Base-by-base conservation (phyloP, 371 early-diverging fungal genomes). In the Thermomucor indicae-seudaticae region DNA sequence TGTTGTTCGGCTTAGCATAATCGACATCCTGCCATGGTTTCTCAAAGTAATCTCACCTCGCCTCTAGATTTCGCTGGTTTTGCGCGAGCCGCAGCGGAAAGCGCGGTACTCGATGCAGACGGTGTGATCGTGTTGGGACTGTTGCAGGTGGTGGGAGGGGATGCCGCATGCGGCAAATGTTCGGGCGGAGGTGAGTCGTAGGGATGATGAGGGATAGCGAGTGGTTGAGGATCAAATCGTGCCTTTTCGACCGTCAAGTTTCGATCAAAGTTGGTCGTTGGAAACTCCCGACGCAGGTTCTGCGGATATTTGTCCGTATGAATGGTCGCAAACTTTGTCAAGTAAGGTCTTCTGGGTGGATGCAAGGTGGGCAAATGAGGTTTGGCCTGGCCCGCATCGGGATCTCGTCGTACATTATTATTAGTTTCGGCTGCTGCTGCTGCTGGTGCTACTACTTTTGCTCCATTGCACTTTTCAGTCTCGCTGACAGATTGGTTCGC, bases 231-330 rank as follows among this genome's bases (percentile, higher is more conserved):
- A 10, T 65, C 65, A 50, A 65, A 65, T 14, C 47, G 55, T 19
- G 73, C 70, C 35, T 66, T 72, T 47, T 72, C 73, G 1, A 72
- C 63, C 5, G 64, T 66, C 32, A 72, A 25, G 12, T 61, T 72
- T 31, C 60, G 55, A 56, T 62, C 66, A 59, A 64, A 64, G 42
- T 64, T 53, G 8, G 46, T 43, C 41, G 54, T 24, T 39, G 61
- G 61, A n/a, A 58, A 49, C 25, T 66, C 66, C n/a, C 53, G 49
- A 19, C 54, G 55, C 20, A 59, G 43, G 24, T 51, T 44, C 43
- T 59, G 51, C 16, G 59, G 51, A 41, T 62, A 62, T 46, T 62
- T 62, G 43, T 65, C 65, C 3, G 53, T 50, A 39, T 58, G 64
- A 11, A 64, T 64, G 16, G 64, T 64, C 25, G 56, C 37, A 35